A percentile compares a stretch with the other conserved stretches of the same genome.
These are phyloP conservation scores for Rhynchospora pubera DNA, from an alignment of 176 grass and related monocot genomes.

Conservation along the genomic window DNA sequence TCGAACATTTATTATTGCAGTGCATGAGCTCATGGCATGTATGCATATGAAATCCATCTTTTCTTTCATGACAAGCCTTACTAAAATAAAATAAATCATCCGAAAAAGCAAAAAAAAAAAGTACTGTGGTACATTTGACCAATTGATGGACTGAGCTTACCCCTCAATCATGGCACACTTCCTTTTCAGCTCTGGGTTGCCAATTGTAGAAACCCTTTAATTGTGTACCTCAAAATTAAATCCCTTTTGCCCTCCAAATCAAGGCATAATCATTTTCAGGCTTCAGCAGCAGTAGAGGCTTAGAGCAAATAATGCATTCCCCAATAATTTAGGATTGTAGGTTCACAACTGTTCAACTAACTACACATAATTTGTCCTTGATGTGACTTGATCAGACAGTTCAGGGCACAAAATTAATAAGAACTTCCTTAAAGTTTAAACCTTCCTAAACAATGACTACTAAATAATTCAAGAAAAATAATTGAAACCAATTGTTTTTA, in stretches of 20 bases:
- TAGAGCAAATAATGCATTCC: neutral
- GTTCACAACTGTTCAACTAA: neutral
- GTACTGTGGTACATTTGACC: neutral
- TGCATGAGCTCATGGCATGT: neutral
- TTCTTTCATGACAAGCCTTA: neutral
- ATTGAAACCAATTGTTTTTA: neutral
- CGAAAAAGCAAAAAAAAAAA: neutral
- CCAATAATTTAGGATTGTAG: neutral
- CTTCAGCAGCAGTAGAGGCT: too few relatives aligned
- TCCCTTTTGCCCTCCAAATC: neutral
- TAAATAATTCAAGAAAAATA: neutral
- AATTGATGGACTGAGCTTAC: neutral
- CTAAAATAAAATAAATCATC: neutral
- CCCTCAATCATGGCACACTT: neutral
- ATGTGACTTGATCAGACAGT: neutral
- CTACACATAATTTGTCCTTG: neutral
- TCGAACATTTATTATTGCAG: neutral
- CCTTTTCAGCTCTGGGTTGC: neutral
- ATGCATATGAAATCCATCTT: neutral
- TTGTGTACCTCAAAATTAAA: neutral
- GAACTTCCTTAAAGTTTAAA: neutral
- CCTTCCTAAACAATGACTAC: neutral
- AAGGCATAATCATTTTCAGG: neutral
- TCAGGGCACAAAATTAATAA: neutral
- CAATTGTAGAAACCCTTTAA: conserved; percentile 4